These are phyloP conservation scores for Polyporus tsugae DNA, from an alignment of 1,284 basidiomycete genomes.

Conservation along the genomic window DNA sequence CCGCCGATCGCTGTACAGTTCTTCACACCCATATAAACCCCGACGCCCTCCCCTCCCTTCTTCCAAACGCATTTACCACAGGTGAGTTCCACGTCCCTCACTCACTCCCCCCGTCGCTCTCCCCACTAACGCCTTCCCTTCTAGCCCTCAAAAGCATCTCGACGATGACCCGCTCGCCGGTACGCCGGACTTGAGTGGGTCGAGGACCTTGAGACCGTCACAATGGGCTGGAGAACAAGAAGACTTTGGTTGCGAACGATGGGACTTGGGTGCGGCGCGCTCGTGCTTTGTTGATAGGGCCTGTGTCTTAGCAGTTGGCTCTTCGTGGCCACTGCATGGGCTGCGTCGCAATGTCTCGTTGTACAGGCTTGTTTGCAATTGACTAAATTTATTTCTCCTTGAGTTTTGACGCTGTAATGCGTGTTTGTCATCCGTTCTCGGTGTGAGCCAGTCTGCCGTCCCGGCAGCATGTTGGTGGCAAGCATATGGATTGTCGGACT, in stretches of 20 bases:
- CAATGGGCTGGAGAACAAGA: constrained; percentile 75
- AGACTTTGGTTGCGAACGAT: constrained; percentile 54
- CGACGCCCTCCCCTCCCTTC: constrained; percentile 4
- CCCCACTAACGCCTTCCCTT: constrained; percentile 17
- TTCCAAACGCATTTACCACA: constrained; percentile 66
- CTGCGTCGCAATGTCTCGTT: constrained; percentile 87
- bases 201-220: constrained; percentile 90
- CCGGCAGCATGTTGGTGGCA: background rate
- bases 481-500: background rate
- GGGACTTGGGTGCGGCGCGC: constrained; percentile 87
- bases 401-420: background rate
- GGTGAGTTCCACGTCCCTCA: constrained; percentile 48
- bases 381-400: constrained; percentile 9
- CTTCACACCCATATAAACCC: constrained; percentile 40
- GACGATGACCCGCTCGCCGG: constrained; percentile 78
- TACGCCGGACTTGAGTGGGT: constrained; percentile 70
- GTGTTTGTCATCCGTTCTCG: background rate
- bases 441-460: background rate
- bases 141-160: constrained; percentile 87
- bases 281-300: constrained; percentile 50
- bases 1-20: constrained; percentile 46
- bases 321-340: constrained; percentile 76
- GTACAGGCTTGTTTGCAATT: constrained; percentile 57
- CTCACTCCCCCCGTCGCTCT: background rate
- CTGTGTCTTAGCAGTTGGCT: constrained; percentile 51